Evolutionary conservation across 2,329 filamentous ascomycete species (phyloP).

Genomic region (Dactylellina parvicollis): DNA sequence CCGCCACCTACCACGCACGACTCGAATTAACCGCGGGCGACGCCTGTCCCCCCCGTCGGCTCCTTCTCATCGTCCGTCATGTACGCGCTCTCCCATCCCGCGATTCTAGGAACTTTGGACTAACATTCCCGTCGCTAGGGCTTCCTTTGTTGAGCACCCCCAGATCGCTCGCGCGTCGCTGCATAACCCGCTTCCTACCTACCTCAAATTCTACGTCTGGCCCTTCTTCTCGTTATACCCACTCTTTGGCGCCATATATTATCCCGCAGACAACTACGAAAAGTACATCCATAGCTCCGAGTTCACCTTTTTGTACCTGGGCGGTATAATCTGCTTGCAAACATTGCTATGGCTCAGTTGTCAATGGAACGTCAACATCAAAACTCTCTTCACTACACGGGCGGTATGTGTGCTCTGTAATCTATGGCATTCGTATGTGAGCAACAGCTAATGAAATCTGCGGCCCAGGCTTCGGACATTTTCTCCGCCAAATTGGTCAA

Average conservation of each 20-base stretch:
- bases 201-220: constrained; percentile 89
- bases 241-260: constrained; percentile 86
- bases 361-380: constrained; percentile 93
- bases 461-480: constrained; percentile 62
- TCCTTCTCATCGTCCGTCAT: constrained; percentile 15
- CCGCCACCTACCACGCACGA: not conserved
- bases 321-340: constrained; percentile 86
- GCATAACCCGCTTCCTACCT: constrained; percentile 82
- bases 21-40: constrained; percentile 32
- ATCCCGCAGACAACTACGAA: constrained; percentile 83
- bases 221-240: constrained; percentile 94
- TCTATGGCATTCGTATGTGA: not conserved
- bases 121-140: constrained; percentile 64
- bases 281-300: constrained; percentile 91
- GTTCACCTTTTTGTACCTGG: constrained; percentile 97
- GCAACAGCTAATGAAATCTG: constrained; percentile 1
- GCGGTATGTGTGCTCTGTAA: constrained; percentile 64
- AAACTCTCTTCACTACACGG: constrained; percentile 81
- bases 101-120: not conserved
- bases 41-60: constrained; percentile 34
- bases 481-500: constrained; percentile 86
- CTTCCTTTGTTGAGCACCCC: constrained; percentile 86
- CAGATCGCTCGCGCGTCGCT: constrained; percentile 90
- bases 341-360: constrained; percentile 93
- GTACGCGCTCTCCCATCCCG: constrained; percentile 23